Percentiles rank a stretch among this genome's conserved stretches.
phyloP scores from a whole-genome alignment of 805 yeast genomes.

The Yamadazyma olivae region DNA sequence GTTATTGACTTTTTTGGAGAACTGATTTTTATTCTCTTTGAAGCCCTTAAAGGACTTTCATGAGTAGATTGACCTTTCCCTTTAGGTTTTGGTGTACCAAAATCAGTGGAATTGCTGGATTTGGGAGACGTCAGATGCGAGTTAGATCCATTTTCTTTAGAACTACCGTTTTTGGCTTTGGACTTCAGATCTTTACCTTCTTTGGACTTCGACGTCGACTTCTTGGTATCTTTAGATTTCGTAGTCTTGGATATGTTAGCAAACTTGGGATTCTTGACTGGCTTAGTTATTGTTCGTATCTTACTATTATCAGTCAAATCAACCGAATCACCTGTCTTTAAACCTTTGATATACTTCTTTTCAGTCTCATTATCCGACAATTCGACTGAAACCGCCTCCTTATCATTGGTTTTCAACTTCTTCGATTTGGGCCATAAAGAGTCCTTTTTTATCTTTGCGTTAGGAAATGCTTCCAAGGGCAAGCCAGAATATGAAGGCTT shows the following conservation, averaged over 20 bases:
- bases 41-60: slow-evolving; percentile 13
- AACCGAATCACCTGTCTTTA: slow-evolving; percentile 15
- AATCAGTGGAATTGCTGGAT: not conserved
- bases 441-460: slow-evolving; percentile 53
- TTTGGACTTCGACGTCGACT: not conserved
- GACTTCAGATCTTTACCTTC: slow-evolving; percentile 1
- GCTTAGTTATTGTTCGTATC: slow-evolving; percentile 14
- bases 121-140: slow-evolving; percentile 5
- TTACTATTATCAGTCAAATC: slow-evolving; percentile 15
- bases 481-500: slow-evolving; percentile 66
- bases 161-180: not conserved
- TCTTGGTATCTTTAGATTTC: not conserved
- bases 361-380: slow-evolving; percentile 5
- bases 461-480: slow-evolving; percentile 69
- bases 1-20: slow-evolving; percentile 27
- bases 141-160: not conserved
- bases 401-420: slow-evolving; percentile 15
- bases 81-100: slow-evolving; percentile 3
- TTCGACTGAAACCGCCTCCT: slow-evolving; percentile 10
- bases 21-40: slow-evolving; percentile 27
- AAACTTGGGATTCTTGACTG: slow-evolving; percentile 3
- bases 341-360: slow-evolving; percentile 8
- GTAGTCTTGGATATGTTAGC: not conserved
- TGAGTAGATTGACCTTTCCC: not conserved
- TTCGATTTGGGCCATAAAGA: slow-evolving; percentile 47